These are phyloP conservation scores for Spongispora temasekensis DNA, from an alignment of 1,284 basidiomycete genomes.

Conservation along the genomic window DNA sequence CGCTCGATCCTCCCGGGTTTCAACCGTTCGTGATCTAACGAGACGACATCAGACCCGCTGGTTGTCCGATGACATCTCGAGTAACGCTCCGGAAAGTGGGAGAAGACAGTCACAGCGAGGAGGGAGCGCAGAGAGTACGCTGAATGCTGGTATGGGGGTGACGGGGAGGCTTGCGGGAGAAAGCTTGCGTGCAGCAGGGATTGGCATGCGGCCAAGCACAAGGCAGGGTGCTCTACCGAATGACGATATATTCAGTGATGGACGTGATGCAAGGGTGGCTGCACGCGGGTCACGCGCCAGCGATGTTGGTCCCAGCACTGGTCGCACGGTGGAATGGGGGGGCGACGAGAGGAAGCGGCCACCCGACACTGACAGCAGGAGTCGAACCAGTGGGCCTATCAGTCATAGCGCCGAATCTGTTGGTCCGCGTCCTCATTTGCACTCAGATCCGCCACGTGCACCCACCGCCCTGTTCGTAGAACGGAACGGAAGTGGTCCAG, in stretches of 20 bases:
- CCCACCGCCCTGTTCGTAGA: conserved; percentile 20
- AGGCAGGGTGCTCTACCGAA: conserved; percentile 24
- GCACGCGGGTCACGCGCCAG: conserved; percentile 19
- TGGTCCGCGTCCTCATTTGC: conserved; percentile 27
- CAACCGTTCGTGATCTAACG: conserved; percentile 47
- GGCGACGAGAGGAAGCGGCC: conserved; percentile 19
- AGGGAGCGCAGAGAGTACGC: conserved; percentile 66
- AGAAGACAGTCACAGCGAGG: conserved; percentile 53
- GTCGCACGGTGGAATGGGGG: conserved; percentile 29
- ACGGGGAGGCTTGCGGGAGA: conserved; percentile 64
- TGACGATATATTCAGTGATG: conserved; percentile 43
- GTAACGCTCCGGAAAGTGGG: conserved; percentile 30
- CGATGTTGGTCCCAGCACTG: conserved; percentile 6
- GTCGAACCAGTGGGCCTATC: conserved; percentile 18
- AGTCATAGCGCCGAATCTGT: conserved; percentile 15
- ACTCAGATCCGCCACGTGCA: conserved; percentile 30
- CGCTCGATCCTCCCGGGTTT: conserved; percentile 39
- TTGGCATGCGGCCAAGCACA: conserved; percentile 40
- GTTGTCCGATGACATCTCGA: conserved; percentile 45
- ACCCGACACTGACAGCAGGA: conserved; percentile 16
- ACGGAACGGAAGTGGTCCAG: conserved; percentile 18
- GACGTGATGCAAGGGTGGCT: conserved; percentile 14
- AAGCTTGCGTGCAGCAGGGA: conserved; percentile 70
- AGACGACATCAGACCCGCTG: conserved; percentile 53
- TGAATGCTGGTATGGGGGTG: conserved; percentile 38